Evolutionary conservation across 495 filamentous ascomycete species (phyloP).

Genomic region (Corynascus novoguineensis): DNA sequence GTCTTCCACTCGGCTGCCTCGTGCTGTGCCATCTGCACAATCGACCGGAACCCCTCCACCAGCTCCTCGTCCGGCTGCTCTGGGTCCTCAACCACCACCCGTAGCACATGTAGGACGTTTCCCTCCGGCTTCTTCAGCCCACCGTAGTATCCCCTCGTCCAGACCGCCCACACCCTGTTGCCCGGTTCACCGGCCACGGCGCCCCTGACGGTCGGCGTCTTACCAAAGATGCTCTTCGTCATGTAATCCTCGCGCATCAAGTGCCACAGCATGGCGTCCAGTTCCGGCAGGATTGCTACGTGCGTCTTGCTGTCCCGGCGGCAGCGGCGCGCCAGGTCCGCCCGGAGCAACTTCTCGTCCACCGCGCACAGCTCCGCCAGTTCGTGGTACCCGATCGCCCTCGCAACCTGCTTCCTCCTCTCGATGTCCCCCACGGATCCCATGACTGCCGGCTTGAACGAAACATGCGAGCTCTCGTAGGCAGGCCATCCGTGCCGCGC

Average conservation of each 20-base stretch:
- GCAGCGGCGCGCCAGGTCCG: conserved; percentile 32
- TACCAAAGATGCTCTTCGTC: conserved; percentile 45
- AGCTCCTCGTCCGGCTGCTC: conserved; percentile 33
- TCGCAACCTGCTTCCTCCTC: conserved; percentile 17
- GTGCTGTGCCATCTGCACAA: conserved; percentile 38
- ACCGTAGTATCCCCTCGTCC: conserved; percentile 67
- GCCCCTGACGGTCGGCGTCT: conserved; percentile 59
- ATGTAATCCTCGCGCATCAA: conserved; percentile 83
- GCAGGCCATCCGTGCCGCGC: conserved; percentile 73
- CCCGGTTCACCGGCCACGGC: conserved; percentile 51
- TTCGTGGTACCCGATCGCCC: conserved; percentile 45
- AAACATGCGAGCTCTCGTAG: conserved; percentile 64
- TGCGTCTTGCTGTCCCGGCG: conserved; percentile 37
- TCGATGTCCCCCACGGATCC: conserved; percentile 26
- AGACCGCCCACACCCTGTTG: conserved; percentile 67
- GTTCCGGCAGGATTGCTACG: conserved; percentile 69
- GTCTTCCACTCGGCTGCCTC: conserved; percentile 42
- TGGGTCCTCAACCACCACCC: conserved; percentile 66
- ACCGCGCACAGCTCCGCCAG: conserved; percentile 50
- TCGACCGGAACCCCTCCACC: conserved; percentile 52
- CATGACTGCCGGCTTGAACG: conserved; percentile 45
- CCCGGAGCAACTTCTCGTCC: conserved; percentile 50
- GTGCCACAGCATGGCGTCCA: conserved; percentile 76
- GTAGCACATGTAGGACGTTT: conserved; percentile 73
- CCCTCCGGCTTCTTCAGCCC: conserved; percentile 37